Base-by-base conservation (phyloP, 2,329 filamentous ascomycete species). In the Exserohilum rostratum region DNA sequence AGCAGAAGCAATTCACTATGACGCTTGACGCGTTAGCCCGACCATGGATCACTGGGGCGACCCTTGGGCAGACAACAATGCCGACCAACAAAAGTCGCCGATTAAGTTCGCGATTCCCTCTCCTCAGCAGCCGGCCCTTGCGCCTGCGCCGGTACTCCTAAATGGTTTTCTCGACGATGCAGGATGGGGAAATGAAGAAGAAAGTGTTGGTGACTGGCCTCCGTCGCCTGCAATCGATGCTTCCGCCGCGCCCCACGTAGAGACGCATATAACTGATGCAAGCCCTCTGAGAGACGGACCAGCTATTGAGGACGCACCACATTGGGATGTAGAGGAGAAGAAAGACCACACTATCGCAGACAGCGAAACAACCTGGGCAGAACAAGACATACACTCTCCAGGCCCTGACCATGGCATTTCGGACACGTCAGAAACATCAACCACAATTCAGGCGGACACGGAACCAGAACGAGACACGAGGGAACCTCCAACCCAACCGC, bases 41-140 rank as follows among this genome's bases (percentile, higher is more conserved):
- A 75, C 57, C 52, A 76, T 76, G 74, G 74, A 76, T 69, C 69
- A 75, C 61, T 76, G 74, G 74, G 70, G 72, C 60, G 74, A 76
- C 72, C 74, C 74, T 64, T 76, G 74, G 74, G 72, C 72, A 34
- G 52, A 55, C 57, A 72, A 75, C 61, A 67, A 74, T 67, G 58
- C 61, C 63, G 58, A 61, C 52, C 53, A 61, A 54, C 53, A 58
- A 58, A 45, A 53, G 45, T 60, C 56, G 33, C 60, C 65, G 29
- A 55, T 62, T 43, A 69, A 72, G 61, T 49, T 59, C 50, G 53
- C 62, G 58, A 59, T 69, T 58, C 59, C 57, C 20, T 65, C 62
- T 40, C 59, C 62, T 38, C 60, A 47, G 27, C 62, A 61, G 13
- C 53, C 56, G 17, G 53, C 61, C 3, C 46, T 55, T 15, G 46